Conservation (phyloP, 495 filamentous ascomycete species). For the Penicillium pulvis region DNA sequence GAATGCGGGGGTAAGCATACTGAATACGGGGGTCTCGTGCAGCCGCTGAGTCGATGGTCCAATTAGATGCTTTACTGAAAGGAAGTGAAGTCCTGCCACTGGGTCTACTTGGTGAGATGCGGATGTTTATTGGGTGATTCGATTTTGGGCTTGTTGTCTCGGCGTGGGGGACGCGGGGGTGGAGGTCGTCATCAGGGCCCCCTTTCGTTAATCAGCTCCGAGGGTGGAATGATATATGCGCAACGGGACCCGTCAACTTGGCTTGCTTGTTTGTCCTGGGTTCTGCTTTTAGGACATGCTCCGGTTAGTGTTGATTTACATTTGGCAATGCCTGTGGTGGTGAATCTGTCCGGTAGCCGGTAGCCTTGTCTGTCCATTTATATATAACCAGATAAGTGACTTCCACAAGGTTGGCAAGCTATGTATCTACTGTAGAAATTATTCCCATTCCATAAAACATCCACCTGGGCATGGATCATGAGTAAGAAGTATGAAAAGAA, state of each 20-base stretch:
- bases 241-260: no score
- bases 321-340: no score
- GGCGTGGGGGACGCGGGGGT: constrained; percentile 22
- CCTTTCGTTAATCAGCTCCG: not conserved
- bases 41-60: not conserved
- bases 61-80: not conserved
- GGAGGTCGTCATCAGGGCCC: not conserved
- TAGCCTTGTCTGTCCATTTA: no score
- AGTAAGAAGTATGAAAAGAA: not conserved
- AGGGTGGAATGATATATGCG: not conserved
- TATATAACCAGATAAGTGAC: not conserved
- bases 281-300: not conserved
- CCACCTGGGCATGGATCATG: no score
- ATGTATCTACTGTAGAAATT: no score
- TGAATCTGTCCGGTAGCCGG: no score
- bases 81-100: not conserved
- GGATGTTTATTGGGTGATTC: not conserved
- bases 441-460: no score
- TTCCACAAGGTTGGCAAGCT: no score
- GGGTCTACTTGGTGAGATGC: not conserved
- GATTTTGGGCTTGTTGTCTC: not conserved
- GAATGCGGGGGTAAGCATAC: constrained; percentile 18
- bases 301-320: not conserved
- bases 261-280: not conserved
- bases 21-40: constrained; percentile 5